These are phyloP conservation scores for Ogataea thermomethanolica DNA, from an alignment of 805 yeast species.

Conservation along the genomic window DNA sequence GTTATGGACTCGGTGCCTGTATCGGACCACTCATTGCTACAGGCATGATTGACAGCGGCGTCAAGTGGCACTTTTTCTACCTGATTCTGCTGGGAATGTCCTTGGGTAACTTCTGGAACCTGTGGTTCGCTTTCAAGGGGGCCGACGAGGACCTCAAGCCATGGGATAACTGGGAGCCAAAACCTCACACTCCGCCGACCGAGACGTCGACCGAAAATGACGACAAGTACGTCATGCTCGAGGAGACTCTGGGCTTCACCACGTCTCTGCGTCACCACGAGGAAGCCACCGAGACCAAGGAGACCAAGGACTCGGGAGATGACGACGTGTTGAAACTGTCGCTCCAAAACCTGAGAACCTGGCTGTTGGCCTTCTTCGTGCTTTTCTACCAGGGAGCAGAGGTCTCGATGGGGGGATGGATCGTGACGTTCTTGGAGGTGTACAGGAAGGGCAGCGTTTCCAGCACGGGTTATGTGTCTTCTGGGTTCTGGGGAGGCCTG, in stretches of 20 bases:
- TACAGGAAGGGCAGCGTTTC: slow-evolving; percentile 47
- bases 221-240: slow-evolving; percentile 20
- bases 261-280: slow-evolving; percentile 12
- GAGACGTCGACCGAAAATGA: slow-evolving; percentile 11
- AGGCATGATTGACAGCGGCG: slow-evolving; percentile 44
- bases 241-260: slow-evolving; percentile 18
- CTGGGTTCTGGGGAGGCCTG: slow-evolving; percentile 72
- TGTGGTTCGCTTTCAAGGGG: slow-evolving; percentile 44
- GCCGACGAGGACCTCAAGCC: slow-evolving; percentile 45
- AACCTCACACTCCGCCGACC: not conserved
- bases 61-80: slow-evolving; percentile 54
- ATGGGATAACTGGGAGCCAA: slow-evolving; percentile 31
- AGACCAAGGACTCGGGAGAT: slow-evolving; percentile 4
- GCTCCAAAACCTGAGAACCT: slow-evolving; percentile 37
- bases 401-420: slow-evolving; percentile 69
- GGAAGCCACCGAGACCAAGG: slow-evolving; percentile 20
- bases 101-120: slow-evolving; percentile 32
- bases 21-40: slow-evolving; percentile 65
- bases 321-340: slow-evolving; percentile 36
- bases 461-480: slow-evolving; percentile 57
- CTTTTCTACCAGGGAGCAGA: slow-evolving; percentile 69
- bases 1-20: slow-evolving; percentile 72
- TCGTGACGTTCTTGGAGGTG: slow-evolving; percentile 56
- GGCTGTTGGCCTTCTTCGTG: slow-evolving; percentile 51
- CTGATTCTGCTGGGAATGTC: slow-evolving; percentile 44